Conservation (phyloP, 352 stramenopile species). For the Phytophthora quininea region DNA sequence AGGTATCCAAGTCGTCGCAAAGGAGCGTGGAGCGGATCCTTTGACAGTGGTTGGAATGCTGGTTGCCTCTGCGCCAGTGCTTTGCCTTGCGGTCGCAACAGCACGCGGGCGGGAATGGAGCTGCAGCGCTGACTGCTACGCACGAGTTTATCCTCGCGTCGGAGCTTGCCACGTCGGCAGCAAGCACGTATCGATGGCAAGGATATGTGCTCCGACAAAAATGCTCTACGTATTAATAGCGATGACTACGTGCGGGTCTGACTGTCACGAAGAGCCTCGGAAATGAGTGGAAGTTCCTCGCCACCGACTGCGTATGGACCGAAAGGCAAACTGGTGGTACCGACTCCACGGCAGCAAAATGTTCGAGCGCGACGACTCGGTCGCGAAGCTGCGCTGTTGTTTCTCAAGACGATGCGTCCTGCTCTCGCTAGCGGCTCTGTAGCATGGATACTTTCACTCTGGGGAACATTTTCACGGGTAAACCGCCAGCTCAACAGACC, state of each 20-base stretch:
- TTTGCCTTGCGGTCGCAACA: neutral
- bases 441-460: conserved; percentile 12
- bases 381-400: neutral
- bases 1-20: neutral
- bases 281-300: neutral
- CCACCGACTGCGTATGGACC: neutral
- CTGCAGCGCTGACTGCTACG: neutral
- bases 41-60: neutral
- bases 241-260: neutral
- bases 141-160: neutral
- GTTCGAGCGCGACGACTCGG: neutral
- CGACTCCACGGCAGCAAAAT: neutral
- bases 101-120: neutral
- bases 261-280: neutral
- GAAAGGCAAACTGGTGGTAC: neutral
- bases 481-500: conserved; percentile 6
- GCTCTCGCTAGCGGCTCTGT: neutral
- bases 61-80: neutral
- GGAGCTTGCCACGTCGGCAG: no score
- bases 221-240: neutral
- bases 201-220: no score
- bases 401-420: conserved; percentile 6
- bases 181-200: no score
- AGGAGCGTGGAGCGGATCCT: neutral
- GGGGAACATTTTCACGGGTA: conserved; percentile 7